Evolutionary conservation across 805 yeast species (phyloP).

Genomic region (Wickerhamomyces strasburgensis): DNA sequence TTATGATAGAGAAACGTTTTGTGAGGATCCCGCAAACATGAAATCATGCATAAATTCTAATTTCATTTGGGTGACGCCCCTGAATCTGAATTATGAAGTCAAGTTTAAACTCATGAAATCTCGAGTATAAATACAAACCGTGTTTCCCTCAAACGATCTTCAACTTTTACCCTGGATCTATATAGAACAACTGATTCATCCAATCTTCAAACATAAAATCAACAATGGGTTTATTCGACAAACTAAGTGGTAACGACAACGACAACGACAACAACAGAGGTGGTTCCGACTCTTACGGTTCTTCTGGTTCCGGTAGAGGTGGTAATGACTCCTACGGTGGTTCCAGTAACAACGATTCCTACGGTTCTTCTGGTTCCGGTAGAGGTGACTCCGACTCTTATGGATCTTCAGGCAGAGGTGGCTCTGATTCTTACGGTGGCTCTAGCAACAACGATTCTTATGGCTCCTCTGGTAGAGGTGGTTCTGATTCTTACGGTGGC

Average conservation of each 20-base stretch:
- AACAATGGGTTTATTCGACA: slow-evolving; percentile 4
- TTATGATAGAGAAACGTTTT: too few relatives aligned
- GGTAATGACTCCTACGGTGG: slow-evolving; percentile 1
- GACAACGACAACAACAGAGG: slow-evolving; percentile 2
- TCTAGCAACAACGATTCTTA: background rate
- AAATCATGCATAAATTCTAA: slow-evolving; percentile 2
- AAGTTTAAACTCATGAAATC: too few relatives aligned
- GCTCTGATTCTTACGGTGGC: slow-evolving; percentile 1
- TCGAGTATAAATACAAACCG: too few relatives aligned
- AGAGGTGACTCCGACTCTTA: background rate
- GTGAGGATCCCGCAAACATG: slow-evolving; percentile 1
- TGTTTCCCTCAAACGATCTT: background rate
- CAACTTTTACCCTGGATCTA: background rate
- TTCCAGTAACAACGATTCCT: slow-evolving; percentile 1
- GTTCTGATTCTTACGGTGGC: slow-evolving; percentile 1
- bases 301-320: slow-evolving; percentile 1
- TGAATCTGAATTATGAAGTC: too few relatives aligned
- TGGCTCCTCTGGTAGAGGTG: background rate
- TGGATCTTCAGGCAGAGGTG: background rate
- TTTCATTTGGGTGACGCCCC: background rate
- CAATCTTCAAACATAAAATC: background rate
- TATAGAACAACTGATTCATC: background rate
- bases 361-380: background rate
- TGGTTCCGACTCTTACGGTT: slow-evolving; percentile 5
- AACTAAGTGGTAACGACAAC: background rate